Conservation (phyloP, 768 basidiomycete species). For the Mycena capillaripes region DNA sequence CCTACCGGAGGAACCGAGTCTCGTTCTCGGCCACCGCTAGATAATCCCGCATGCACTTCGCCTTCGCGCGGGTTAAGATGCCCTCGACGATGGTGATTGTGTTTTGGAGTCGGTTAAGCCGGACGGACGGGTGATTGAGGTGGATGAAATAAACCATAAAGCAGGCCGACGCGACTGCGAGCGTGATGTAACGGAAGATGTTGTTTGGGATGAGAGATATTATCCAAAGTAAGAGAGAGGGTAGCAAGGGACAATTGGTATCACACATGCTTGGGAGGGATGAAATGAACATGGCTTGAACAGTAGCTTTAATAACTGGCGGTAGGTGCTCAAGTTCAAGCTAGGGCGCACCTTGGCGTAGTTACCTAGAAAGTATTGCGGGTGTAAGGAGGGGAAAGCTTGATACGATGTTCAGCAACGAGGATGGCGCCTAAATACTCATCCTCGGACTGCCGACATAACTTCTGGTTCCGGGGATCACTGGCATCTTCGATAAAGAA, state of each 20-base stretch:
- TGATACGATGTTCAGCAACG: conserved; percentile 30
- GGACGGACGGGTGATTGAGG: not conserved
- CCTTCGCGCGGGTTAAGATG: not conserved
- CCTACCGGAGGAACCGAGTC: too few species aligned
- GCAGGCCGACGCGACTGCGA: not conserved
- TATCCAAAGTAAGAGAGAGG: not conserved
- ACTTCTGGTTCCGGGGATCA: too few species aligned
- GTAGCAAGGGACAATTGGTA: not conserved
- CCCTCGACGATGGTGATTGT: not conserved
- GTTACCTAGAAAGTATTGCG: conserved; percentile 29
- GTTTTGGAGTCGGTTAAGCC: not conserved
- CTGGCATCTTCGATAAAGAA: conserved; percentile 28
- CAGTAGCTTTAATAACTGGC: too few species aligned
- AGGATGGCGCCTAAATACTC: conserved; percentile 8
- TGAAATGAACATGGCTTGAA: too few species aligned
- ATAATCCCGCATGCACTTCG: too few species aligned
- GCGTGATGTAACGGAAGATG: not conserved
- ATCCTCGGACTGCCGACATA: too few species aligned
- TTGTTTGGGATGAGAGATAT: not conserved
- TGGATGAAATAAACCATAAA: not conserved
- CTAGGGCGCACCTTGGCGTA: conserved; percentile 35
- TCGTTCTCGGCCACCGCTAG: too few species aligned
- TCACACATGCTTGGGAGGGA: too few species aligned
- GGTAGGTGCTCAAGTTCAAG: too few species aligned
- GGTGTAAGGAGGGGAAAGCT: conserved; percentile 18